A percentile compares a stretch with the other conserved stretches of the same genome.
Evolutionary conservation across 2,329 filamentous ascomycete genomes (phyloP).

Genomic region (Cytospora schulzeri): DNA sequence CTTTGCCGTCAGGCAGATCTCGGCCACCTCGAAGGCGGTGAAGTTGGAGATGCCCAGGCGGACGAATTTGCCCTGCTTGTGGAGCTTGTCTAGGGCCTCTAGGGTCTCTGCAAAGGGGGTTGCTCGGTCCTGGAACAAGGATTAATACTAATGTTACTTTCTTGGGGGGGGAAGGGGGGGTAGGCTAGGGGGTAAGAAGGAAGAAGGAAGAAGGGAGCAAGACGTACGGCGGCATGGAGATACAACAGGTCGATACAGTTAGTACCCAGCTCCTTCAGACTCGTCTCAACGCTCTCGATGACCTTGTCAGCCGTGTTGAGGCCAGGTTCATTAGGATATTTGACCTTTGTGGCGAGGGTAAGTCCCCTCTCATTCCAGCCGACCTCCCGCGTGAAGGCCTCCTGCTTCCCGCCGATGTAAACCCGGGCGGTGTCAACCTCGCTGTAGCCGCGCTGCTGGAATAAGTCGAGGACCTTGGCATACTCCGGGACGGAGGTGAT

Average conservation of each 20-base stretch:
- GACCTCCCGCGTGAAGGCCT: slow-evolving; percentile 67
- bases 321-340: slow-evolving; percentile 63
- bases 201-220: neutral
- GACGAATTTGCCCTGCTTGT: slow-evolving; percentile 85
- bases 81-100: slow-evolving; percentile 74
- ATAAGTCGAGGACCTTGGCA: slow-evolving; percentile 65
- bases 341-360: slow-evolving; percentile 66
- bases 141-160: too few relatives aligned
- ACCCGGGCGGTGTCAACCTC: slow-evolving; percentile 72
- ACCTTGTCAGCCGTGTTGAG: slow-evolving; percentile 66
- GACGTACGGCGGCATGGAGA: slow-evolving; percentile 63
- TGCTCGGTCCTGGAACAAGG: slow-evolving; percentile 50
- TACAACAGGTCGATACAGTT: slow-evolving; percentile 76
- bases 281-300: slow-evolving; percentile 65
- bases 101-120: slow-evolving; percentile 81
- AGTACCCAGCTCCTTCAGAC: slow-evolving; percentile 70
- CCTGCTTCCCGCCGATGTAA: slow-evolving; percentile 69
- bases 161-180: too few relatives aligned
- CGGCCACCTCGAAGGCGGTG: slow-evolving; percentile 84
- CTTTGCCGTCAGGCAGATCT: slow-evolving; percentile 78
- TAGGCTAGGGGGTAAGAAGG: too few relatives aligned
- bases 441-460: slow-evolving; percentile 68
- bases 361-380: slow-evolving; percentile 71
- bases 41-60: slow-evolving; percentile 81
- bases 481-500: slow-evolving; percentile 62